These are phyloP conservation scores for Aspergillus intermedius DNA, from an alignment of 2,329 filamentous ascomycete genomes.

Conservation along the genomic window DNA sequence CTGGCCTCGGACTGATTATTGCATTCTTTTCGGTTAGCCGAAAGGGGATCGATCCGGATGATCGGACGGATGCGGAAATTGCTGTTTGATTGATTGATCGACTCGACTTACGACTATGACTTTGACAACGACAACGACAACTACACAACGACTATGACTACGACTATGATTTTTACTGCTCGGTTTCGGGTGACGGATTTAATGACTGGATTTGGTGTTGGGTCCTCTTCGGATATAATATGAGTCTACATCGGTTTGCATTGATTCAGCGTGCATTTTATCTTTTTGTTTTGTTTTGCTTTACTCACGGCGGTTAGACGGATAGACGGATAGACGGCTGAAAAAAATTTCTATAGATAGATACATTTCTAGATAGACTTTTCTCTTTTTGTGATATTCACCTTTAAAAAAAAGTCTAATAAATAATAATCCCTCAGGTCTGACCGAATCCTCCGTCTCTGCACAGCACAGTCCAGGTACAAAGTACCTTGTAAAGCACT, in stretches of 20 bases:
- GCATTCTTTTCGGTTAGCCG: slow-evolving; percentile 11
- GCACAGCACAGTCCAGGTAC: neutral
- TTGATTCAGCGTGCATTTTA: neutral
- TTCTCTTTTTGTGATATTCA: neutral
- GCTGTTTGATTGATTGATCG: neutral
- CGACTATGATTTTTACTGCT: too few relatives aligned
- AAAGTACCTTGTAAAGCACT: neutral
- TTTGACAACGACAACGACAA: too few relatives aligned
- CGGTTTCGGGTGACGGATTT: neutral
- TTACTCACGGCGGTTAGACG: neutral
- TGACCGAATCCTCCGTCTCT: neutral
- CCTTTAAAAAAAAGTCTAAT: neutral
- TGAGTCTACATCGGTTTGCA: neutral
- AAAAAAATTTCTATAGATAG: neutral
- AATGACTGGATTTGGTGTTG: neutral
- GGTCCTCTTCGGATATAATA: neutral
- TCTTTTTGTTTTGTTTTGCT: neutral
- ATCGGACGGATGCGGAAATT: neutral
- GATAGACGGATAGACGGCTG: neutral
- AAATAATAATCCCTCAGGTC: neutral
- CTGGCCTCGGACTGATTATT: slow-evolving; percentile 27
- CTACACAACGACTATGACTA: too few relatives aligned
- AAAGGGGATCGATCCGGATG: neutral
- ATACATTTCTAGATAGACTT: neutral
- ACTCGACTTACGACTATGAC: too few relatives aligned